A percentile compares a stretch with the other conserved stretches of the same genome.
phyloP scores from a whole-genome alignment of 176 grass and related monocot genomes.

The Urochloa ruziziensis region DNA sequence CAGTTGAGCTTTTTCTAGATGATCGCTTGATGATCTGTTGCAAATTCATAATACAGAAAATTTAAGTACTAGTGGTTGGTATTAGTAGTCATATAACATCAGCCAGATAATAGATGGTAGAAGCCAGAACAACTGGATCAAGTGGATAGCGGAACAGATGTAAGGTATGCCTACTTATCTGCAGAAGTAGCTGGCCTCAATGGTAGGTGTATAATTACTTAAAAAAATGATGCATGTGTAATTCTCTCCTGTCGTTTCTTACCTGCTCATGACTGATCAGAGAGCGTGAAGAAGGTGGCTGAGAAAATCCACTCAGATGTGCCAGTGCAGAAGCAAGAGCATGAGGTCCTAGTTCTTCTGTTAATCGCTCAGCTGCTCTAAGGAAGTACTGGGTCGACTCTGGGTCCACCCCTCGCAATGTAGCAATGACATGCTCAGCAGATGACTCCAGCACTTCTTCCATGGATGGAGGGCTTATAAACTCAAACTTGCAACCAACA shows the following conservation, averaged over 20 bases:
- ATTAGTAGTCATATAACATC: slow-evolving; percentile 14
- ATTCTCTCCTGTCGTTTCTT: slow-evolving; percentile 9
- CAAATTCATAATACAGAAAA: not conserved
- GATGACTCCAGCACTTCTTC: slow-evolving; percentile 87
- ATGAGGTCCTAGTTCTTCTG: slow-evolving; percentile 66
- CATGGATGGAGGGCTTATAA: slow-evolving; percentile 72
- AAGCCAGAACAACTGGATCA: not conserved
- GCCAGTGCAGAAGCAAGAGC: slow-evolving; percentile 95
- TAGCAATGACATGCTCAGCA: slow-evolving; percentile 89
- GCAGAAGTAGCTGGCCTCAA: not conserved
- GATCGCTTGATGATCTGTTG: not conserved
- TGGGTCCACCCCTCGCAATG: slow-evolving; percentile 66
- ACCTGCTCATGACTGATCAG: slow-evolving; percentile 95
- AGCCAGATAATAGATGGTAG: not conserved
- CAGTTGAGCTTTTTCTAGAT: not conserved
- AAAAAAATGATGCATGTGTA: not conserved
- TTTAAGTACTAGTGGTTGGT: not conserved
- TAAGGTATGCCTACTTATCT: not conserved
- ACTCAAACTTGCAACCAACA: slow-evolving; percentile 86
- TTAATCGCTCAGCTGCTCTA: slow-evolving; percentile 67
- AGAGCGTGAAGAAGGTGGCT: slow-evolving; percentile 89
- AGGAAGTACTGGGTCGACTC: slow-evolving; percentile 85
- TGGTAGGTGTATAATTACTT: not conserved
- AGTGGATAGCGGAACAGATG: not conserved
- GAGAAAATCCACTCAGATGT: slow-evolving; percentile 97